Evolutionary conservation across 306 rosid genomes (phyloP).

Genomic region (Cicer pinnatifidum): DNA sequence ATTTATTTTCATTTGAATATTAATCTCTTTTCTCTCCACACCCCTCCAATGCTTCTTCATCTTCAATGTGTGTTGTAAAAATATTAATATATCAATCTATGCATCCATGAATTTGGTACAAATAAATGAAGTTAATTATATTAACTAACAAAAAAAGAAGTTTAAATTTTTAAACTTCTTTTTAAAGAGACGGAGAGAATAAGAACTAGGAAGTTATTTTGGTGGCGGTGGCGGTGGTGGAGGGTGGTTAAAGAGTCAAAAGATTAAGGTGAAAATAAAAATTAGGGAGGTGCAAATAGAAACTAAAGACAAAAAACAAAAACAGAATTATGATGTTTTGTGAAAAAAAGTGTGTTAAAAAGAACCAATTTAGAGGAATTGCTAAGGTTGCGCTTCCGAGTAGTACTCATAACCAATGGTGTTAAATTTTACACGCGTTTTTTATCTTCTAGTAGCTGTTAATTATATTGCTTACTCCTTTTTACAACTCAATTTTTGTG

Average conservation of each 20-base stretch:
- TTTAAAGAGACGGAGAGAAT: background rate
- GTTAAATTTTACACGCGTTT: background rate
- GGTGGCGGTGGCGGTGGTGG: background rate
- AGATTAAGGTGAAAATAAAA: background rate
- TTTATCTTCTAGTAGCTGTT: background rate
- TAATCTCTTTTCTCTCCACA: background rate
- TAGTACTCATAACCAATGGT: constrained; percentile 40
- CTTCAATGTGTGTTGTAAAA: background rate
- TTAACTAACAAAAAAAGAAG: no score
- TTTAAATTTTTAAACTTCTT: no score
- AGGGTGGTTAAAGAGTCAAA: constrained; percentile 16
- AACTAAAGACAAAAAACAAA: background rate
- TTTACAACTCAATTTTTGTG: constrained; percentile 39
- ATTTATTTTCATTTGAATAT: no score
- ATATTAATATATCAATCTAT: background rate
- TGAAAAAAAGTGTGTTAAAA: background rate
- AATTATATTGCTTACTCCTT: constrained; percentile 3
- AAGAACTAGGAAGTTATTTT: background rate
- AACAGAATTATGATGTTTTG: background rate
- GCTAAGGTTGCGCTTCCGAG: constrained; percentile 40
- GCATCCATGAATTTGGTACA: background rate
- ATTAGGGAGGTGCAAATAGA: constrained; percentile 6
- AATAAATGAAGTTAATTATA: background rate
- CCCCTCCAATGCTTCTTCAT: background rate
- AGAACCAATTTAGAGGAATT: constrained; percentile 31